Conservation (phyloP, 306 rosid species). For the Pyrus pyrifolia region DNA sequence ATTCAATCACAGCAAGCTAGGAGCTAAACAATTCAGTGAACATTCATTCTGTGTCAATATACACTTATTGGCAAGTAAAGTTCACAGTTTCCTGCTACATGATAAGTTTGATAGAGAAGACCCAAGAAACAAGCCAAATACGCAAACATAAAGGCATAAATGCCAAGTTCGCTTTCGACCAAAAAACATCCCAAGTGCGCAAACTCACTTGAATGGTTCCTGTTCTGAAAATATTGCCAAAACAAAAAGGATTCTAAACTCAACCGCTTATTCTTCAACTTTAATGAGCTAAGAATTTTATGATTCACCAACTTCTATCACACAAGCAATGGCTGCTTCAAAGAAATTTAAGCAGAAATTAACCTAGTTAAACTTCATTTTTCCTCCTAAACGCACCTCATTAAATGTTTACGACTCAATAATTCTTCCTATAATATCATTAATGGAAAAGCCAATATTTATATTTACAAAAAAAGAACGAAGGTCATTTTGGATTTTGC, state of each 20-base stretch:
- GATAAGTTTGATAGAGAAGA: neutral
- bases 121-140: neutral
- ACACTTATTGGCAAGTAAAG: neutral
- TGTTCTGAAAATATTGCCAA: too few relatives aligned
- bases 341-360: neutral
- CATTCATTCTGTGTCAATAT: neutral
- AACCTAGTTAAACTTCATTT: neutral
- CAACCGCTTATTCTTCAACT: neutral
- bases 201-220: neutral
- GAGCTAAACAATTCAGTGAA: neutral
- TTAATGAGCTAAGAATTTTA: neutral
- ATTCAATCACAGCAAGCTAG: conserved; percentile 5
- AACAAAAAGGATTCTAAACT: neutral
- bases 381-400: neutral
- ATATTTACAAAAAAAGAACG: too few relatives aligned
- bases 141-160: neutral
- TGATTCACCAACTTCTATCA: neutral
- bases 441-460: neutral
- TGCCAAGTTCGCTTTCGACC: neutral
- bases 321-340: too few relatives aligned
- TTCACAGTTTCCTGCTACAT: neutral
- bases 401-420: neutral
- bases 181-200: neutral
- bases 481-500: neutral
- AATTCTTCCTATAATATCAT: neutral